These are phyloP conservation scores for Teunomyces lycoperdinae DNA, from an alignment of 805 yeast species.

Conservation along the genomic window DNA sequence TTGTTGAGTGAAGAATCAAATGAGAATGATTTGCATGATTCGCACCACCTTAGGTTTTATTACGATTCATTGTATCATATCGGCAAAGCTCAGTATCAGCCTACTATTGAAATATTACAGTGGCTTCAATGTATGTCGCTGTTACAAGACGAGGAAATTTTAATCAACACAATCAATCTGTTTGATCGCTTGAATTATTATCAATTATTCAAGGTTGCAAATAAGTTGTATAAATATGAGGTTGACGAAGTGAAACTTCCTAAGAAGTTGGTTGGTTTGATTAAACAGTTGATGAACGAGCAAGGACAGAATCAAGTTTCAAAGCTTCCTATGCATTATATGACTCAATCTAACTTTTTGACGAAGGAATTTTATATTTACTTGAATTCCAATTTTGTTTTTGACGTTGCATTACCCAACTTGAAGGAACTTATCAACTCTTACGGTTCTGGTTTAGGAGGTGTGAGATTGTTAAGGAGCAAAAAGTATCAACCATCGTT, in stretches of 20 bases:
- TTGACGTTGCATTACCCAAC: constrained; percentile 69
- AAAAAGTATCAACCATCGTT: constrained; percentile 65
- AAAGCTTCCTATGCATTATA: constrained; percentile 28
- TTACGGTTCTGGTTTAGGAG: constrained; percentile 77
- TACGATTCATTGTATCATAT: constrained; percentile 64
- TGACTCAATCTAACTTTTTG: constrained; percentile 39
- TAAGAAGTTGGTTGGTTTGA: constrained; percentile 24
- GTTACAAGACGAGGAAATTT: constrained; percentile 60
- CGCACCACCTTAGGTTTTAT: constrained; percentile 53
- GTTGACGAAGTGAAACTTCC: constrained; percentile 71
- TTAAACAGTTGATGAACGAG: constrained; percentile 31
- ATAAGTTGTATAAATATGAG: constrained; percentile 78
- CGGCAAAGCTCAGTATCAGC: constrained; percentile 64
- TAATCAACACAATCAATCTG: constrained; percentile 51
- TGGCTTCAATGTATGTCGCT: constrained; percentile 87
- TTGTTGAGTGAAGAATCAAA: constrained; percentile 20
- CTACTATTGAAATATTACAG: constrained; percentile 76
- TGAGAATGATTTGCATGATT: constrained; percentile 29
- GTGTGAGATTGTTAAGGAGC: constrained; percentile 52
- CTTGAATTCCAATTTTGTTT: constrained; percentile 51
- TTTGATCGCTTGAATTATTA: constrained; percentile 59
- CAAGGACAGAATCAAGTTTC: constrained; percentile 38
- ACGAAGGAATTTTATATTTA: constrained; percentile 43
- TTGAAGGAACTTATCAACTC: constrained; percentile 64
- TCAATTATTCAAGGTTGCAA: constrained; percentile 65